phyloP scores from a whole-genome alignment of 371 early-diverging fungal species.

The Mortierella sp. region DNA sequence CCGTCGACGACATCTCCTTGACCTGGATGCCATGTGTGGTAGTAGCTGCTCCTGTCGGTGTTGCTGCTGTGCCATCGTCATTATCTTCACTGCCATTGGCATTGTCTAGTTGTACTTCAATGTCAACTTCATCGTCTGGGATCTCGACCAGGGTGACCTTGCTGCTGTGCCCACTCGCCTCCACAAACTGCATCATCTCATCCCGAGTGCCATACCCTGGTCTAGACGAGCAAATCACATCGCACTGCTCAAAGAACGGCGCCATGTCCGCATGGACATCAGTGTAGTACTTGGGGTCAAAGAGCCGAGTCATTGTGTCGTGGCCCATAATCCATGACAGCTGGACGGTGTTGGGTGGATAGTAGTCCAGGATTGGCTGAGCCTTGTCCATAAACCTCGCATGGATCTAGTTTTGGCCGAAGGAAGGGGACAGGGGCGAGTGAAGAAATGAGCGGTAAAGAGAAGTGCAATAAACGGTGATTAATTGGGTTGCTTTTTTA shows the following conservation, averaged over 20 bases:
- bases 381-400: constrained; percentile 76
- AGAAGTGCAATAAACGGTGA: neutral
- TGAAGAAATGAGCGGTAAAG: neutral
- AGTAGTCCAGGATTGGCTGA: constrained; percentile 39
- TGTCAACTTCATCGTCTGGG: constrained; percentile 21
- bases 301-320: constrained; percentile 71
- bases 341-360: constrained; percentile 43
- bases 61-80: neutral
- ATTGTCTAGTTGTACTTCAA: neutral
- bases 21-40: constrained; percentile 19
- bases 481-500: neutral
- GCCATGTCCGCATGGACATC: constrained; percentile 55
- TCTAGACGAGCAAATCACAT: constrained; percentile 66
- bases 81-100: neutral
- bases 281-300: constrained; percentile 74
- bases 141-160: constrained; percentile 55
- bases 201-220: constrained; percentile 56
- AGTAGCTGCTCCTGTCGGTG: neutral
- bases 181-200: constrained; percentile 50
- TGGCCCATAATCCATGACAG: constrained; percentile 74
- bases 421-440: neutral
- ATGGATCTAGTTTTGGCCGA: constrained; percentile 40
- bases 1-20: constrained; percentile 49
- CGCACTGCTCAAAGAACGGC: constrained; percentile 64
- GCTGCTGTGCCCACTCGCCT: constrained; percentile 41